A percentile compares a stretch with the other conserved stretches of the same genome.
Evolutionary conservation across 306 rosid genomes (phyloP).

Genomic region (Alnus glutinosa): DNA sequence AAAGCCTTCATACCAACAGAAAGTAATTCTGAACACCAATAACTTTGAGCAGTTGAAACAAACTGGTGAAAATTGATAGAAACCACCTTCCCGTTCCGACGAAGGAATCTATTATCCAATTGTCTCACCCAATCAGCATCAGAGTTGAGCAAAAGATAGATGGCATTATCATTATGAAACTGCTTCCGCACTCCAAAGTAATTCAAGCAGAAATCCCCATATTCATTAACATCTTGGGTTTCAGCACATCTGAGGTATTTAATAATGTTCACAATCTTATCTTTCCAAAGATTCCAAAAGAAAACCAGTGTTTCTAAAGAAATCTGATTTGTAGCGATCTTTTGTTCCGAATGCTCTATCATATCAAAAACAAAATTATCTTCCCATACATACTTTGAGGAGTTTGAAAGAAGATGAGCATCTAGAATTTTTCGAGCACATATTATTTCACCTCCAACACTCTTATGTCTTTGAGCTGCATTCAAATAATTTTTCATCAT

Average conservation of each 20-base stretch:
- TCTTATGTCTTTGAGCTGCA: slow-evolving; percentile 36
- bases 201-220: slow-evolving; percentile 51
- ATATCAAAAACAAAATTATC: slow-evolving; percentile 35
- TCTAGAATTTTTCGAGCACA: slow-evolving; percentile 61
- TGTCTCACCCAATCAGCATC: slow-evolving; percentile 59
- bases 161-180: slow-evolving; percentile 17
- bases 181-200: slow-evolving; percentile 57
- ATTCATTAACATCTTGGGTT: slow-evolving; percentile 29
- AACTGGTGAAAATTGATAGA: slow-evolving; percentile 36
- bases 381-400: slow-evolving; percentile 43
- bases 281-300: slow-evolving; percentile 78
- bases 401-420: slow-evolving; percentile 44
- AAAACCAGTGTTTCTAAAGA: slow-evolving; percentile 56
- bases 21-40: slow-evolving; percentile 57
- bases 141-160: slow-evolving; percentile 48
- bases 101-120: slow-evolving; percentile 30
- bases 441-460: slow-evolving; percentile 51
- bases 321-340: slow-evolving; percentile 31
- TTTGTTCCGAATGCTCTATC: slow-evolving; percentile 25
- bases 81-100: slow-evolving; percentile 40
- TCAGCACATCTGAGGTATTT: slow-evolving; percentile 40
- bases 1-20: slow-evolving; percentile 53
- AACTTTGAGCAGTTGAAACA: slow-evolving; percentile 41
- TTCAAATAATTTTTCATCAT: slow-evolving; percentile 35
- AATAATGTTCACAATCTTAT: slow-evolving; percentile 34